Evolutionary conservation across 1,284 basidiomycete genomes (phyloP).

Genomic region (Irpex sp.): DNA sequence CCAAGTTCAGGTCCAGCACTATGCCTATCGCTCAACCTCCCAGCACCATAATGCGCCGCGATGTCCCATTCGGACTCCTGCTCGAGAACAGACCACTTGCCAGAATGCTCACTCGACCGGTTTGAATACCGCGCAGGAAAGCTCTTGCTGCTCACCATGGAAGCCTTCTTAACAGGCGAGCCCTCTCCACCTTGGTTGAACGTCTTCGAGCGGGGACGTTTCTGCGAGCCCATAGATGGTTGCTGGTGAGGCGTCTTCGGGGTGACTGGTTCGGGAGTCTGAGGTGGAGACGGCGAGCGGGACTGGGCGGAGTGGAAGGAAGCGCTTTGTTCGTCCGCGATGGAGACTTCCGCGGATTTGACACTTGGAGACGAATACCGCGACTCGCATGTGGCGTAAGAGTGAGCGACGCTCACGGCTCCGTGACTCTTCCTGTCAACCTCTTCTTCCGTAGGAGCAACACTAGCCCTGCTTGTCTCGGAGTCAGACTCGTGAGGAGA

Average conservation of each 20-base stretch:
- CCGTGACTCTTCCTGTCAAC: constrained; percentile 21
- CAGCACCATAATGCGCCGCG: constrained; percentile 21
- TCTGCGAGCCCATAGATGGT: constrained; percentile 6
- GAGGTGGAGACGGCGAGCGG: constrained; percentile 16
- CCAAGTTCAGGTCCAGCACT: background rate
- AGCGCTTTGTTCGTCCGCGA: constrained; percentile 3
- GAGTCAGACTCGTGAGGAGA: constrained; percentile 5
- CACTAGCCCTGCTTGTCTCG: background rate
- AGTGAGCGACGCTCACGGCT: constrained; percentile 24
- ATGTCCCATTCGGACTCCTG: constrained; percentile 26
- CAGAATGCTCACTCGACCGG: constrained; percentile 5
- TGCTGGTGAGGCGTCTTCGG: constrained; percentile 13
- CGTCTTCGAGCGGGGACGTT: constrained; percentile 15
- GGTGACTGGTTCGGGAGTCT: constrained; percentile 20
- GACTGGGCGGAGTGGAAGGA: constrained; percentile 11
- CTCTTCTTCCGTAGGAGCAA: background rate
- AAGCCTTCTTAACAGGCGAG: background rate
- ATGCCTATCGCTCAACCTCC: constrained; percentile 15
- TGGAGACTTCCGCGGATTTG: background rate
- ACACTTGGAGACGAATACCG: constrained; percentile 24
- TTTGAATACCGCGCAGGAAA: constrained; percentile 10
- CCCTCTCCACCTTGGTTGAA: constrained; percentile 6
- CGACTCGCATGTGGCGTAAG: constrained; percentile 29
- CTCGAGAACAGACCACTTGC: background rate
- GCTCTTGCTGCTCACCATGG: constrained; percentile 13